Evolutionary conservation across 148 eudicot species (phyloP).

Genomic region (Camellia japonica): DNA sequence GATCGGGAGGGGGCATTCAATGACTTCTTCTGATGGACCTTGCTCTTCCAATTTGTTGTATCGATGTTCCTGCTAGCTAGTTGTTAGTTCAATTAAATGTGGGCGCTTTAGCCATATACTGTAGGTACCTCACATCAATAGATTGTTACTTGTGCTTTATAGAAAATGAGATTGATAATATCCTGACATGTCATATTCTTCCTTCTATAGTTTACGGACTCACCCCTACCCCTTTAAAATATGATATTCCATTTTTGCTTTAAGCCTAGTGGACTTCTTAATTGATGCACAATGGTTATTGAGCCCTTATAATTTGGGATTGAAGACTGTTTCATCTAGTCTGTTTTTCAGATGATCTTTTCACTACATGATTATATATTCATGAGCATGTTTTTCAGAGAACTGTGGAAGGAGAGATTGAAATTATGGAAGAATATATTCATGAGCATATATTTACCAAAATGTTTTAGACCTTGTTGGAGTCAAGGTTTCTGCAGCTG

Average conservation of each 20-base stretch:
- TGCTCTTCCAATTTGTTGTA: conserved; percentile 48
- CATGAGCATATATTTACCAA: background rate
- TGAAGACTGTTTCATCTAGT: background rate
- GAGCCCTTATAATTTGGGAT: background rate
- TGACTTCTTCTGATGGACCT: conserved; percentile 80
- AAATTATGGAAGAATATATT: background rate
- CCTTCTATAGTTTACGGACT: background rate
- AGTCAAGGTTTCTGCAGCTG: background rate
- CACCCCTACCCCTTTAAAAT: background rate
- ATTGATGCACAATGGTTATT: background rate
- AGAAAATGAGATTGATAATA: background rate
- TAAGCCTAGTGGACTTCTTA: background rate
- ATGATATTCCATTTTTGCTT: conserved; percentile 1
- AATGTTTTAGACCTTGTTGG: background rate
- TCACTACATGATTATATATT: background rate
- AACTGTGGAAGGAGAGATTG: background rate
- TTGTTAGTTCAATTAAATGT: conserved; percentile 17
- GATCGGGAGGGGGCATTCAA: conserved; percentile 97
- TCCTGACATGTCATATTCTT: background rate
- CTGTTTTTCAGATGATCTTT: background rate
- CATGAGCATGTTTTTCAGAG: background rate
- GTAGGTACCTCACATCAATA: conserved; percentile 25
- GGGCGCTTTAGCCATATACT: conserved; percentile 16
- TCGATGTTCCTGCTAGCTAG: conserved; percentile 31
- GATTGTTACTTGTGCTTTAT: conserved; percentile 11